Evolutionary conservation across 1,139 yeast genomes (phyloP).

Genomic region (Debaryomyces singareniensis): DNA sequence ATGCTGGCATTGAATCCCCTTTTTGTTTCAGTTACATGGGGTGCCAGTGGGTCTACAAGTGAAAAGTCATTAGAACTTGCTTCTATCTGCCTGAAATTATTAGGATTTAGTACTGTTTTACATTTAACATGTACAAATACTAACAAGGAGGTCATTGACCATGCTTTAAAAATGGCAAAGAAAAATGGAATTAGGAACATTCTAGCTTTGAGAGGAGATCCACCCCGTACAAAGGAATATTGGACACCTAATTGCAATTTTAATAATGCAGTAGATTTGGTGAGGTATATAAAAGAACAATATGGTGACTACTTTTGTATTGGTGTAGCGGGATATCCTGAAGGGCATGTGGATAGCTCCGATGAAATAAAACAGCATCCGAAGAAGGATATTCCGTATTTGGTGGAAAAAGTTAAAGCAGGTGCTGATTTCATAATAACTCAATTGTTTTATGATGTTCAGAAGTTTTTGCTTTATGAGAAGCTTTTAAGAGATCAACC

Average conservation of each 20-base stretch:
- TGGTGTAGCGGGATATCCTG: conserved; percentile 95
- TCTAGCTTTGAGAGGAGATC: conserved; percentile 84
- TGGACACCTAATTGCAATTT: conserved; percentile 56
- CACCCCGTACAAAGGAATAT: conserved; percentile 75
- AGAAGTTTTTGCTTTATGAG: conserved; percentile 35
- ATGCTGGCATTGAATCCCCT: conserved; percentile 85
- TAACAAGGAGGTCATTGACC: conserved; percentile 66
- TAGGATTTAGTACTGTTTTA: conserved; percentile 81
- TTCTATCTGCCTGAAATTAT: conserved; percentile 62
- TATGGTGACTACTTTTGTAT: conserved; percentile 76
- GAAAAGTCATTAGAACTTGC: conserved; percentile 83
- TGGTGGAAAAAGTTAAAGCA: conserved; percentile 84
- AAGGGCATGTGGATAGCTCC: conserved; percentile 88
- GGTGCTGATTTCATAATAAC: conserved; percentile 93
- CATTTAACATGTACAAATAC: conserved; percentile 97
- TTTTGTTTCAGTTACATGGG: conserved; percentile 95
- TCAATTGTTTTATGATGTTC: conserved; percentile 70
- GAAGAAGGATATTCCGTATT: conserved; percentile 51
- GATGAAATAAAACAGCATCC: conserved; percentile 54
- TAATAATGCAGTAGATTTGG: conserved; percentile 75
- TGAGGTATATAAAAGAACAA: conserved; percentile 59
- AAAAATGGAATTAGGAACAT: conserved; percentile 75
- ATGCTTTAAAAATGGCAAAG: conserved; percentile 71
- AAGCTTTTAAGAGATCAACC: conserved; percentile 26
- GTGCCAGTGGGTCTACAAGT: conserved; percentile 95